These are phyloP conservation scores for Thraustotheca clavata DNA, from an alignment of 352 stramenopile species.

Conservation along the genomic window DNA sequence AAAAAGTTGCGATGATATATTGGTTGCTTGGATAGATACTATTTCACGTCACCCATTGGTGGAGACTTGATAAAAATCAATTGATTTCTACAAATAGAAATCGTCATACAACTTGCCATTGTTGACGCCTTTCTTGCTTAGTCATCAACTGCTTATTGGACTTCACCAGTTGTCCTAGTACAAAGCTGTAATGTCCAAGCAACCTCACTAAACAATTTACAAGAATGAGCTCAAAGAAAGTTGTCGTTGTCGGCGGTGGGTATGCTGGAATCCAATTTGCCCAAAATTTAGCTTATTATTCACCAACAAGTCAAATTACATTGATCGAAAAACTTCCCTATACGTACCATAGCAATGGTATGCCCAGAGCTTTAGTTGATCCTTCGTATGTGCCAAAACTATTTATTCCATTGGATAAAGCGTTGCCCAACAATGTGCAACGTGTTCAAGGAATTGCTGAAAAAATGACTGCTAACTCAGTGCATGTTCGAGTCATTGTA, in stretches of 20 bases:
- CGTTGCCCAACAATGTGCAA: conserved; percentile 22
- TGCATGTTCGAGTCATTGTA: conserved; percentile 32
- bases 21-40: too few relatives aligned
- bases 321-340: conserved; percentile 33
- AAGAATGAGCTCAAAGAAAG: too few relatives aligned
- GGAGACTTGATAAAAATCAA: too few relatives aligned
- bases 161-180: too few relatives aligned
- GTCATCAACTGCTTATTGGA: too few relatives aligned
- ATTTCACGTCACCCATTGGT: too few relatives aligned
- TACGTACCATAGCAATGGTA: conserved; percentile 29
- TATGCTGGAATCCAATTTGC: conserved; percentile 27
- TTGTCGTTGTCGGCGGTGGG: conserved; percentile 32
- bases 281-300: conserved; percentile 24
- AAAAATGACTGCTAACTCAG: conserved; percentile 25
- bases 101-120: too few relatives aligned
- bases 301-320: conserved; percentile 28
- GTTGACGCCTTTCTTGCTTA: too few relatives aligned
- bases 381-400: conserved; percentile 27
- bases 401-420: conserved; percentile 34
- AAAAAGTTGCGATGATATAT: too few relatives aligned
- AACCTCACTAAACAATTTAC: too few relatives aligned
- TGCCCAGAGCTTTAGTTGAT: conserved; percentile 31
- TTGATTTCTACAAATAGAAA: too few relatives aligned
- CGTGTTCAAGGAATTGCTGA: conserved; percentile 22
- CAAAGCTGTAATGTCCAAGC: too few relatives aligned